phyloP scores from a whole-genome alignment of 2,329 filamentous ascomycete species.

The Blastomyces parvus region DNA sequence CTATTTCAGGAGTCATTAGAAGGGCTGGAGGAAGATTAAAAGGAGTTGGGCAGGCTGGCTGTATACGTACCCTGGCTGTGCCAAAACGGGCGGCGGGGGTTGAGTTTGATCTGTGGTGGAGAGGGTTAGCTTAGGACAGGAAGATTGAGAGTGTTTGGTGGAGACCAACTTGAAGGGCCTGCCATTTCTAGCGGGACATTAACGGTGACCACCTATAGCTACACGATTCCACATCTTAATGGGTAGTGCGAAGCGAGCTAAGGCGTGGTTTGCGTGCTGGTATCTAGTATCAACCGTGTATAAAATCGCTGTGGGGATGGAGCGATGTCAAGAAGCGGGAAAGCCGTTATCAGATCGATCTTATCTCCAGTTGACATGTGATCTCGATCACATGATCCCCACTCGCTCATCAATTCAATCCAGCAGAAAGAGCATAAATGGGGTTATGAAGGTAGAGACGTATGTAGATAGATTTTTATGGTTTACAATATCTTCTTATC shows the following conservation, averaged over 20 bases:
- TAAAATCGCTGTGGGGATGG: background rate
- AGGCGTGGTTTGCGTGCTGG: background rate
- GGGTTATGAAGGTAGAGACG: no score
- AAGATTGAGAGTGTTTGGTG: background rate
- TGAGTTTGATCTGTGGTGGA: constrained; percentile 4
- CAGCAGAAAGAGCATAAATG: no score
- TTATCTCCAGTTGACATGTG: constrained; percentile 11
- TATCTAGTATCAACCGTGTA: background rate
- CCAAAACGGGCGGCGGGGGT: constrained; percentile 6
- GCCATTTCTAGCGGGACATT: constrained; percentile 15
- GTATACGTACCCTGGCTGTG: constrained; percentile 13
- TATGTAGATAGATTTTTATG: no score
- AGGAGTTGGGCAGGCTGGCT: background rate
- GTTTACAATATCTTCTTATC: background rate
- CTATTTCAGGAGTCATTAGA: constrained; percentile 35
- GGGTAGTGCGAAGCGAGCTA: background rate
- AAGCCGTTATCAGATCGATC: constrained; percentile 17
- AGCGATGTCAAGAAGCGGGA: background rate
- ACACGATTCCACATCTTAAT: background rate
- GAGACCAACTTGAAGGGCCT: constrained; percentile 14
- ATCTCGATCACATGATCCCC: background rate
- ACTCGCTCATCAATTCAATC: no score
- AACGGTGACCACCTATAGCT: background rate
- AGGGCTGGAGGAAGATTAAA: background rate
- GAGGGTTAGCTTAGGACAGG: background rate